Conservation (phyloP, 495 filamentous ascomycete genomes). For the Penicillium desertorum region DNA sequence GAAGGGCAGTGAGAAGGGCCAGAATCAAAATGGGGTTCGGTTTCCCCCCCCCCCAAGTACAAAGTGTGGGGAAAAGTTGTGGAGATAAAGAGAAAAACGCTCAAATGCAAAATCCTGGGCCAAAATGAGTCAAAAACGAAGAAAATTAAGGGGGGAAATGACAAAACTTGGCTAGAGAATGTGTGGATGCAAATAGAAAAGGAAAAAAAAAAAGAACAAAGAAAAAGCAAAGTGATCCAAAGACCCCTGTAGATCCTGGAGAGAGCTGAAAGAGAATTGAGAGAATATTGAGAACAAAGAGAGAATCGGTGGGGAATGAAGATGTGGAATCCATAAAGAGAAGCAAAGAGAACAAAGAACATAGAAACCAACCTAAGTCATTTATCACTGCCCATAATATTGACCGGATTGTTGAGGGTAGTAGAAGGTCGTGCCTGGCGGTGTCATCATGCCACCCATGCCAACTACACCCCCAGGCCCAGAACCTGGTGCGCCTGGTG, state of each 20-base stretch:
- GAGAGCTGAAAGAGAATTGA: constrained; percentile 5
- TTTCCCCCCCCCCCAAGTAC: not conserved
- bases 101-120: constrained; percentile 39
- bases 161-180: constrained; percentile 6
- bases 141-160: constrained; percentile 1
- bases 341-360: constrained; percentile 12
- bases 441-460: constrained; percentile 79
- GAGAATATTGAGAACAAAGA: constrained; percentile 15
- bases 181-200: constrained; percentile 13
- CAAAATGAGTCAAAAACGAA: constrained; percentile 13
- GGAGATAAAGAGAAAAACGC: constrained; percentile 33
- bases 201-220: not conserved
- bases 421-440: constrained; percentile 69
- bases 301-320: constrained; percentile 12
- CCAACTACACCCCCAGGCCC: constrained; percentile 60
- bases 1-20: not conserved
- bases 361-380: constrained; percentile 7
- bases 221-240: constrained; percentile 18
- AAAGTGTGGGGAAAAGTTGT: constrained; percentile 15
- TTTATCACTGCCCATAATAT: constrained; percentile 64
- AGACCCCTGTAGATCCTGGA: constrained; percentile 6
- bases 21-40: constrained; percentile 14
- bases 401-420: constrained; percentile 57
- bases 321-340: constrained; percentile 10
- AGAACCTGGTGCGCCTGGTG: constrained; percentile 45